Evolutionary conservation across 148 eudicot genomes (phyloP).

Genomic region (Rhododendron williamsianum): DNA sequence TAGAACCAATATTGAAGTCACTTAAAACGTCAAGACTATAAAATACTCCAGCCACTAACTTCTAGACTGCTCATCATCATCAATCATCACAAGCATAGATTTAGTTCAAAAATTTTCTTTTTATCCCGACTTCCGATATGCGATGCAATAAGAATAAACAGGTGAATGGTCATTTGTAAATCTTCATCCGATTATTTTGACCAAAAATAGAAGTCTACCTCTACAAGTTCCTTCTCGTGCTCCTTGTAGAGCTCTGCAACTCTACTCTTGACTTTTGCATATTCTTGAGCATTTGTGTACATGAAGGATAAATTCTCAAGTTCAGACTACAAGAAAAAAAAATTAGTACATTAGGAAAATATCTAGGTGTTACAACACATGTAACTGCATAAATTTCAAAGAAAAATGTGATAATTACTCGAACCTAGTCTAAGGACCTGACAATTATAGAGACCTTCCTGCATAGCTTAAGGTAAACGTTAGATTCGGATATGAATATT

Average conservation of each 20-base stretch:
- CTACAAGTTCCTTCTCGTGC: conserved; percentile 76
- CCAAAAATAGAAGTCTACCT: conserved; percentile 40
- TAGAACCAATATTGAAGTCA: not conserved
- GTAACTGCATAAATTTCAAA: not conserved
- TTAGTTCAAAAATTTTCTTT: not conserved
- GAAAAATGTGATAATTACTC: not conserved
- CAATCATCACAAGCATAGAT: not conserved
- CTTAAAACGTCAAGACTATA: not conserved
- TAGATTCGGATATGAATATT: not conserved
- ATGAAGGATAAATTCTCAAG: conserved; percentile 93
- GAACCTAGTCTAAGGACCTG: not conserved
- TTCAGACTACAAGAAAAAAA: conserved; percentile 65
- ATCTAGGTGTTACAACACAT: not conserved
- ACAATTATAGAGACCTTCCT: not conserved
- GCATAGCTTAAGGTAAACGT: not conserved
- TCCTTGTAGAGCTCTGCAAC: conserved; percentile 73
- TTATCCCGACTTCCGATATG: not conserved
- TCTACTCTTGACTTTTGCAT: conserved; percentile 59
- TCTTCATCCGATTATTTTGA: not conserved
- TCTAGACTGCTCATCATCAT: not conserved
- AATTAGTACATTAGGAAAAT: conserved; percentile 5
- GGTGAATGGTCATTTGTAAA: not conserved
- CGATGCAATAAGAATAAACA: not conserved
- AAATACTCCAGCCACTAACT: not conserved
- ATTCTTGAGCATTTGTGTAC: conserved; percentile 88